Evolutionary conservation across 495 filamentous ascomycete species (phyloP).

Genomic region (Xylaria acuta): DNA sequence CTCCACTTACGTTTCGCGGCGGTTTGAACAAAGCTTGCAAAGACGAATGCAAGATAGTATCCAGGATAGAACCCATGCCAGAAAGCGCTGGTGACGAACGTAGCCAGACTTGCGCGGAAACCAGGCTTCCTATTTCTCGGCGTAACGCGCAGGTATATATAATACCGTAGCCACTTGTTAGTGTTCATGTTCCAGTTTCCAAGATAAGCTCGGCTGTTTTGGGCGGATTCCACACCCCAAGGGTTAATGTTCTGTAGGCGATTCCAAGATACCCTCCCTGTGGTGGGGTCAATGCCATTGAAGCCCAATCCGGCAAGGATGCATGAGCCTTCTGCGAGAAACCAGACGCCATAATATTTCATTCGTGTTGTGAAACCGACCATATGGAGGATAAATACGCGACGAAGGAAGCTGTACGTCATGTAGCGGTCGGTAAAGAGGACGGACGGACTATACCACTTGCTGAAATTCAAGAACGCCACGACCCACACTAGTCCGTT

Average conservation of each 20-base stretch:
- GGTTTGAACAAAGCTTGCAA: constrained; percentile 89
- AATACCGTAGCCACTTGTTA: constrained; percentile 95
- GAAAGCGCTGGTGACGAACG: constrained; percentile 90
- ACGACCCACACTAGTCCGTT: constrained; percentile 80
- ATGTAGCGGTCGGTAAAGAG: constrained; percentile 68
- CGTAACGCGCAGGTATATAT: constrained; percentile 93
- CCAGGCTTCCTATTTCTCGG: constrained; percentile 95
- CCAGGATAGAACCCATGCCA: constrained; percentile 99
- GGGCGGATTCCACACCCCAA: constrained; percentile 80
- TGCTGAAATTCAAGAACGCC: constrained; percentile 74
- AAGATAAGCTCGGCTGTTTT: constrained; percentile 88
- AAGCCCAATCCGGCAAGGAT: constrained; percentile 94
- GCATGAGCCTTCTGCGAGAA: constrained; percentile 89
- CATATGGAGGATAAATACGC: constrained; percentile 81
- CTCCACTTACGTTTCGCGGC: constrained; percentile 82
- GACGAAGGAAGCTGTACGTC: constrained; percentile 69
- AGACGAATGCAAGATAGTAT: constrained; percentile 89
- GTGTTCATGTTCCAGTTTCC: constrained; percentile 99
- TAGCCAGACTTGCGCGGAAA: constrained; percentile 92
- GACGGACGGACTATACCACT: constrained; percentile 65
- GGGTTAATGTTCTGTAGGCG: constrained; percentile 87
- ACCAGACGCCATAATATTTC: constrained; percentile 98
- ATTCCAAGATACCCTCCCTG: constrained; percentile 86
- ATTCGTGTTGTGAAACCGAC: constrained; percentile 77
- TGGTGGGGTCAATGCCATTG: constrained; percentile 85